Conservation (phyloP, 2,329 filamentous ascomycete genomes). For the Nigrograna mackinnonii region DNA sequence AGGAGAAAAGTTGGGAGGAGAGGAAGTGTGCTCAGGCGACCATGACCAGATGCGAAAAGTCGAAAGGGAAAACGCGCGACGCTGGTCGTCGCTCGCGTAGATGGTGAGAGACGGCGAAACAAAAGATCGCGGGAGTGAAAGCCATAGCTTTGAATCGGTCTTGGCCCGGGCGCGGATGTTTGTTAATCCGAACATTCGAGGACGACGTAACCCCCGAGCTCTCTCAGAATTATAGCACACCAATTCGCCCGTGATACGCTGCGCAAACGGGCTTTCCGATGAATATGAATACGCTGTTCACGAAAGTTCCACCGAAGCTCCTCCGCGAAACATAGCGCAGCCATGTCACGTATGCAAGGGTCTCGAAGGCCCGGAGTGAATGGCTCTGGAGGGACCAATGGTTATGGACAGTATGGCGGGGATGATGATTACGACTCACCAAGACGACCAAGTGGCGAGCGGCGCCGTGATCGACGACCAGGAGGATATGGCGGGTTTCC, state of each 20-base stretch:
- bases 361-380: conserved; percentile 35
- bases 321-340: conserved; percentile 8
- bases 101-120: no score
- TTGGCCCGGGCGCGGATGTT: no score
- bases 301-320: conserved; percentile 6
- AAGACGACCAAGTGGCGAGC: conserved; percentile 24
- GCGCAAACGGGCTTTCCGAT: no score
- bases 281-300: conserved; percentile 16
- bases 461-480: conserved; percentile 38
- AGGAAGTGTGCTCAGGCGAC: no score
- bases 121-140: no score
- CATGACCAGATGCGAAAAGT: no score
- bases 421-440: conserved; percentile 25
- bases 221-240: no score
- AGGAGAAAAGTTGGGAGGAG: background rate
- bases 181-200: no score
- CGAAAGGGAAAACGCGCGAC: conserved; percentile 13
- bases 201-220: no score
- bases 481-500: conserved; percentile 43
- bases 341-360: conserved; percentile 42
- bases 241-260: no score
- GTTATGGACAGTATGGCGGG: conserved; percentile 33
- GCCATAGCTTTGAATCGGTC: no score
- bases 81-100: no score
- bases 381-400: conserved; percentile 39